Evolutionary conservation across 495 filamentous ascomycete genomes (phyloP).

Genomic region (Aspergillus nidulans): DNA sequence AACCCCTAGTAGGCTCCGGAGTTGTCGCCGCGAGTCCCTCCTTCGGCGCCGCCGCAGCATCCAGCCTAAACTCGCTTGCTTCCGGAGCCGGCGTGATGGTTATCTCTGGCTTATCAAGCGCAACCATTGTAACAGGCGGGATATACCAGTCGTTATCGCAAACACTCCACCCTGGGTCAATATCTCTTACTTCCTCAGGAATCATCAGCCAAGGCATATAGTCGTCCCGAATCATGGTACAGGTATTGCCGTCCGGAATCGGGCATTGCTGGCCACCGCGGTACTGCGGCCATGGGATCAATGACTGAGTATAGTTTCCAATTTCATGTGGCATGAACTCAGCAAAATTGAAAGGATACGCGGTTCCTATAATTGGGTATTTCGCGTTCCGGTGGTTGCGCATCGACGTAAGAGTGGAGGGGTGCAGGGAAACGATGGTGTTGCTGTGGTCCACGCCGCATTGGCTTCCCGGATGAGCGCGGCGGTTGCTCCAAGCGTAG

Average conservation of each 20-base stretch:
- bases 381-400: slow-evolving; percentile 23
- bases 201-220: slow-evolving; percentile 11
- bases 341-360: slow-evolving; percentile 24
- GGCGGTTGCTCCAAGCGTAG: slow-evolving; percentile 22
- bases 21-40: not conserved
- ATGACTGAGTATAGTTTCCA: slow-evolving; percentile 16
- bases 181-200: slow-evolving; percentile 9
- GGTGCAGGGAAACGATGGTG: slow-evolving; percentile 16
- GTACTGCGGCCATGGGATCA: slow-evolving; percentile 25
- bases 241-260: slow-evolving; percentile 6
- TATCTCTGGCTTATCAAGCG: slow-evolving; percentile 8
- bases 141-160: slow-evolving; percentile 20
- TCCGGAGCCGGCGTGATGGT: not conserved
- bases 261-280: slow-evolving; percentile 23
- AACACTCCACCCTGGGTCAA: slow-evolving; percentile 13
- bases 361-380: slow-evolving; percentile 18
- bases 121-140: slow-evolving; percentile 19
- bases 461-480: slow-evolving; percentile 15
- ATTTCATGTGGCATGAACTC: slow-evolving; percentile 21
- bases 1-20: not conserved
- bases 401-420: slow-evolving; percentile 13
- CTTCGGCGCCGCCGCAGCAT: not conserved
- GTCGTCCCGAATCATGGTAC: slow-evolving; percentile 23
- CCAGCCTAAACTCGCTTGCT: not conserved
- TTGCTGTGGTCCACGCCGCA: slow-evolving; percentile 22